Base-by-base conservation (phyloP, 1,284 basidiomycete species). In the Cerrena zonata region DNA sequence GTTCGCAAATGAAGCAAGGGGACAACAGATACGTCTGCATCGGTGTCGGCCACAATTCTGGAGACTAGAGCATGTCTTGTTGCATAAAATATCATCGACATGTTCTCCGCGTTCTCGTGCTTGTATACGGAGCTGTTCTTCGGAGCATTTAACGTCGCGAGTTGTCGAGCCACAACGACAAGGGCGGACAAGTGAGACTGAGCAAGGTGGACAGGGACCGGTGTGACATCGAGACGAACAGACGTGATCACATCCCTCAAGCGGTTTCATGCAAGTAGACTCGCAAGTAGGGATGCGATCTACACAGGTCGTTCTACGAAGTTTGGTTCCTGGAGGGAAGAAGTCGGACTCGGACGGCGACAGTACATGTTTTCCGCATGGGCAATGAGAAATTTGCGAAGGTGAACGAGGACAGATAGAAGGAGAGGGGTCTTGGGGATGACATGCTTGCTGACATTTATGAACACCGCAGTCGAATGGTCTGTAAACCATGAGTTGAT, bases 21-120 rank as follows among this genome's bases (percentile, higher is more conserved):
- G 93, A 61, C 94, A 96, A 63, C 93, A 96, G 5, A 85, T 54
- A 2, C 92, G 77, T 18, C 77, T 76, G 61, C 93, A 96, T 57
- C 86, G 83, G 63, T 96, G 93, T 30, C 82, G 73, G 0, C 91
- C 91, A 62, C 91, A 94, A 37, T 78, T 74, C 27, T 89, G 79
- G 10, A 91, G 70, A 0, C 84, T 86, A 23, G 72, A 70, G 64
- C 93, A 96, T 1, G 84, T 78, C 24, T 80, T 76, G 49, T 91
- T 84, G 63, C 93, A 96, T 0, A 87, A 66, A 46, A 93, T 77
- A 50, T 90, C 87, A 7, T 60, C 50, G 48, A n/a, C 49, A 2
- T 70, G 65, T 53, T 71, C 64, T 30, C 61, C 58, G 48, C 58
- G 65, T 45, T 56, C 65, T 38, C 53, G 68, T 0, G 52, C 61